Evolutionary conservation across 2,329 filamentous ascomycete species (phyloP).

Genomic region (Pestalotiopsis sp.): DNA sequence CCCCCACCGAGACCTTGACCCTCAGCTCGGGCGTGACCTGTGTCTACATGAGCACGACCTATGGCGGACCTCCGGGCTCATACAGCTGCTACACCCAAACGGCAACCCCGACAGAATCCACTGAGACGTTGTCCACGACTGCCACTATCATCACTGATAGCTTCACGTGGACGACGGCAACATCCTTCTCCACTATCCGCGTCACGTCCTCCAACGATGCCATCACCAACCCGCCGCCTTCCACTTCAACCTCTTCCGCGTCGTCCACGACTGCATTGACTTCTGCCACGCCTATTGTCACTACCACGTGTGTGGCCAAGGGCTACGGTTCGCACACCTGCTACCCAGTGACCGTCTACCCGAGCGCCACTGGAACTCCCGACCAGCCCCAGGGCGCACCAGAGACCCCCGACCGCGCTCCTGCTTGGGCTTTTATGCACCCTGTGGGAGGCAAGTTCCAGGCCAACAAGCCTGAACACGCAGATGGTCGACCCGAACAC

Average conservation of each 20-base stretch:
- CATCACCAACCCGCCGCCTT: background rate
- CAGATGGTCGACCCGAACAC: too few relatives aligned
- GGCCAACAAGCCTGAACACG: too few relatives aligned
- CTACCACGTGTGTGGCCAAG: constrained; percentile 6
- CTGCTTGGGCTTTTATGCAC: background rate
- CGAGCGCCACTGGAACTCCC: background rate
- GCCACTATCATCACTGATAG: background rate
- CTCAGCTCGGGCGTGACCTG: background rate
- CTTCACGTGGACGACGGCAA: background rate
- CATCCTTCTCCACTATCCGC: background rate
- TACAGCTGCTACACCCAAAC: background rate
- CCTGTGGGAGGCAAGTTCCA: too few relatives aligned
- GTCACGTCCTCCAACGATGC: background rate
- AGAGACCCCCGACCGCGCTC: background rate
- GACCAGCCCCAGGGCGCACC: background rate
- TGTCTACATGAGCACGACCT: background rate
- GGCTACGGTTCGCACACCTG: constrained; percentile 8
- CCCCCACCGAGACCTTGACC: background rate
- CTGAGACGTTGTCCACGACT: background rate
- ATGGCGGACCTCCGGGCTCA: background rate
- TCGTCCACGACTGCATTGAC: background rate
- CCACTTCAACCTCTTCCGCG: background rate
- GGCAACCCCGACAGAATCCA: background rate
- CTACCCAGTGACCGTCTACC: constrained; percentile 1
- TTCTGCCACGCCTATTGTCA: background rate